phyloP scores from a whole-genome alignment of 495 filamentous ascomycete genomes.

The Clohesyomyces aquaticus region DNA sequence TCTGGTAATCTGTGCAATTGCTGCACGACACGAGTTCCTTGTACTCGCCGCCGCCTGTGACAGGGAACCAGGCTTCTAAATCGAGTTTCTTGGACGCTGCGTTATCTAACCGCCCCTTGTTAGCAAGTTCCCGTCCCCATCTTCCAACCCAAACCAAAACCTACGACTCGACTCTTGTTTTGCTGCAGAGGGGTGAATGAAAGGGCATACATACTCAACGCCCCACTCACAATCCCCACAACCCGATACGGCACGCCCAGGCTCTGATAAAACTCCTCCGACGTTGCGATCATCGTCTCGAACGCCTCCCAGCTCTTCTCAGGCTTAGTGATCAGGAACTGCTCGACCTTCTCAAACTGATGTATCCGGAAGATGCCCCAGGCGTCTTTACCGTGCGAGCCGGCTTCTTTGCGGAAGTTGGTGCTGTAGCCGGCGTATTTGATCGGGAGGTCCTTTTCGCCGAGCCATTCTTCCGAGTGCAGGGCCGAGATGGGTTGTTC shows the following conservation, averaged over 20 bases:
- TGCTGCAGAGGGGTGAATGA: too few species aligned
- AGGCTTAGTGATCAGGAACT: conserved; percentile 71
- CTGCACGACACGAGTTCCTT: conserved; percentile 83
- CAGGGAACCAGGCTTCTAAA: conserved; percentile 96
- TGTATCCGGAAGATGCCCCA: conserved; percentile 99
- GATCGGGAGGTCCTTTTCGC: conserved; percentile 81
- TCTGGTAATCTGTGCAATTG: conserved; percentile 96
- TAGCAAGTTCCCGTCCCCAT: background rate
- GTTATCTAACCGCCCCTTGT: conserved; percentile 60
- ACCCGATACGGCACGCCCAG: conserved; percentile 87
- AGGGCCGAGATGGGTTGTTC: conserved; percentile 93
- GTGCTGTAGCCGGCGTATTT: conserved; percentile 94
- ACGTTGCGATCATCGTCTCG: conserved; percentile 85
- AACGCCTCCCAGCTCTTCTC: conserved; percentile 95
- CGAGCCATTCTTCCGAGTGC: conserved; percentile 91
- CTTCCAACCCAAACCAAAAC: too few species aligned
- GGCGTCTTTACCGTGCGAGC: conserved; percentile 88
- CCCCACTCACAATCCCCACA: conserved; percentile 87
- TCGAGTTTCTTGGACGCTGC: conserved; percentile 95
- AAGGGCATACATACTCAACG: conserved; percentile 18
- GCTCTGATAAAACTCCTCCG: conserved; percentile 93
- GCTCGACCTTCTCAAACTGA: conserved; percentile 87
- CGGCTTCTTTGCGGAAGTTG: conserved; percentile 93
- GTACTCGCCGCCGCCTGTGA: conserved; percentile 92
- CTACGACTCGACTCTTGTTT: too few species aligned